phyloP scores from a whole-genome alignment of 192 early-diverging fungal species.

The Geosiphon pyriformis region DNA sequence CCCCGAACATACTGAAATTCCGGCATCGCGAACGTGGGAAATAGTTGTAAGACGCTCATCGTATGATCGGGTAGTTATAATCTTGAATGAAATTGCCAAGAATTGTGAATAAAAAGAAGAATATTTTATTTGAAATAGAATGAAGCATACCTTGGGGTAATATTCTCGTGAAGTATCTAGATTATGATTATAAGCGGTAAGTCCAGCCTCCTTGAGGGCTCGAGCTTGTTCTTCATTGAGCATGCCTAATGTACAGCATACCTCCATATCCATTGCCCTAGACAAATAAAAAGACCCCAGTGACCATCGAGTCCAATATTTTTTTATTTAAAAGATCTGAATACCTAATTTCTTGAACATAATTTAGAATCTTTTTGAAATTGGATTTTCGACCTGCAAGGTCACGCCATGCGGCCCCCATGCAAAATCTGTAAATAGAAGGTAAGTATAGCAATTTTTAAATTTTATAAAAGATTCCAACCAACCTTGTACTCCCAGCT shows the following conservation, averaged over 20 bases:
- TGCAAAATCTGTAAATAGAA: slow-evolving; percentile 57
- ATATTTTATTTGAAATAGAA: slow-evolving; percentile 9
- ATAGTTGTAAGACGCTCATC: slow-evolving; percentile 77
- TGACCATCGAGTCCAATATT: not conserved
- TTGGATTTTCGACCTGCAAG: slow-evolving; percentile 73
- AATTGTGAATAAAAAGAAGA: not conserved
- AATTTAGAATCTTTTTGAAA: slow-evolving; percentile 70
- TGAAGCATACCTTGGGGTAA: slow-evolving; percentile 54
- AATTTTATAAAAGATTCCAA: not conserved
- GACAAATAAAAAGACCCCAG: not conserved
- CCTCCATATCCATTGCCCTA: slow-evolving; percentile 80
- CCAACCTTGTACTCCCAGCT: slow-evolving; percentile 63
- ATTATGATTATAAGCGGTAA: slow-evolving; percentile 87
- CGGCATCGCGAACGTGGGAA: slow-evolving; percentile 63
- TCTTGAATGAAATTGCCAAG: slow-evolving; percentile 30
- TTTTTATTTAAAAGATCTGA: slow-evolving; percentile 2
- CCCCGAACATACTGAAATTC: slow-evolving; percentile 77
- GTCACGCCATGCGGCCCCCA: slow-evolving; percentile 85
- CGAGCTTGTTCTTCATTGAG: slow-evolving; percentile 66
- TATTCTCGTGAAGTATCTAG: slow-evolving; percentile 74
- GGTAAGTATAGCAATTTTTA: not conserved
- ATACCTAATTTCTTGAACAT: slow-evolving; percentile 71
- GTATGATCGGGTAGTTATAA: slow-evolving; percentile 76
- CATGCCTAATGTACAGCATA: slow-evolving; percentile 84
- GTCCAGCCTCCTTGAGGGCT: slow-evolving; percentile 72